Evolutionary conservation across 2,329 filamentous ascomycete genomes (phyloP).

Genomic region (Colletotrichum viniferum): DNA sequence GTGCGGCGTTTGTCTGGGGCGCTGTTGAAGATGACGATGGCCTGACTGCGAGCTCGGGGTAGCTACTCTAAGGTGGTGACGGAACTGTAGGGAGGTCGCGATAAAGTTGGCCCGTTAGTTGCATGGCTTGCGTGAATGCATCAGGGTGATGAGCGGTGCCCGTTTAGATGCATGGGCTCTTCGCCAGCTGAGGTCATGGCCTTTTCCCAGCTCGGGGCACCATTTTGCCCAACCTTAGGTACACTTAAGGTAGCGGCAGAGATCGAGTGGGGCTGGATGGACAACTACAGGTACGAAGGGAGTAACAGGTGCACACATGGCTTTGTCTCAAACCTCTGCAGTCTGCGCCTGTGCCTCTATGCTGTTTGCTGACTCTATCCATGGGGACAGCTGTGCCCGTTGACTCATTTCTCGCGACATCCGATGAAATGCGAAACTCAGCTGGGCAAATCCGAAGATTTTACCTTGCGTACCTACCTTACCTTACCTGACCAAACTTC

Average conservation of each 20-base stretch:
- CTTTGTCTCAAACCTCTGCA: not conserved
- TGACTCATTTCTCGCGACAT: not conserved
- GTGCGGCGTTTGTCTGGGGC: not conserved
- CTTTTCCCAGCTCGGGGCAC: not conserved
- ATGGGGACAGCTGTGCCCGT: not conserved
- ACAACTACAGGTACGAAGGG: not conserved
- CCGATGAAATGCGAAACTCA: not conserved
- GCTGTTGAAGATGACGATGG: not conserved
- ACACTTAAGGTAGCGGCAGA: not conserved
- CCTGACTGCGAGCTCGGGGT: not conserved
- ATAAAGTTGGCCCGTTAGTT: slow-evolving; percentile 15
- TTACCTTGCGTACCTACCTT: not conserved
- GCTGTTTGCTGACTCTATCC: not conserved
- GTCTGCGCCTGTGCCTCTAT: not conserved
- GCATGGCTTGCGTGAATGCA: not conserved
- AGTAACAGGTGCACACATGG: not conserved
- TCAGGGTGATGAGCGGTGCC: not conserved
- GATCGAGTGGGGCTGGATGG: slow-evolving; percentile 2
- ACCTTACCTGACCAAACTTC: not conserved
- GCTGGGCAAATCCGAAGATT: not conserved
- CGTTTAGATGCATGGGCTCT: not conserved
- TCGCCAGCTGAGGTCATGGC: slow-evolving; percentile 1
- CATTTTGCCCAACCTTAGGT: not conserved
- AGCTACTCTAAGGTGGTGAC: not conserved
- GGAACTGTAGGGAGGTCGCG: not conserved